Evolutionary conservation across 2,329 filamentous ascomycete species (phyloP), one percentile per base, ranked within the genome.

Genomic region (Microdochium trichocladiopsis): DNA sequence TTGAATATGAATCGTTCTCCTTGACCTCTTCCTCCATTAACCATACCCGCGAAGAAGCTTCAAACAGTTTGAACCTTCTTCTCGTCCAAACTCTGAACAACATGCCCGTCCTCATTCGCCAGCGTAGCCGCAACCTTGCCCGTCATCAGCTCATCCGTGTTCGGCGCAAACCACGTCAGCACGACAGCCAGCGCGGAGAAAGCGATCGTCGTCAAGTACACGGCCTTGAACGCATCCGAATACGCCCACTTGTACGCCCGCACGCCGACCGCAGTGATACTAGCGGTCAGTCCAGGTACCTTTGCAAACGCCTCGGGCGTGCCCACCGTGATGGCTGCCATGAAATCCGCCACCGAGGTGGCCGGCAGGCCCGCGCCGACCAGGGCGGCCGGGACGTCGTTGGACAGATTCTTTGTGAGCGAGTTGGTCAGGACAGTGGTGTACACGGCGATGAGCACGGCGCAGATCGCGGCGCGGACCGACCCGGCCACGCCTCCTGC

Each of bases 151-250:
- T 52, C 36, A 2, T 57, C 53, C 22, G 47, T 51, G 51, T 58
- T 56, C 16, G 58, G 55, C 25, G 54, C 51, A 16, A 55, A 56
- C 22, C 50, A 52, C 9, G 43, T 53, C 21, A 53, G n/a, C 23
- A 58, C 49, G 16, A 65, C 53, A 3, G 56, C 61, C 4, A 66
- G 18, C 4, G 57, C 61, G 23, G 51, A 51, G 52, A 67, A 67
- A 2, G 61, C 63, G 47, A 67, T 55, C 8, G 57, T 61, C 18
- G 51, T 55, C 11, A 66, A 50, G 47, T 58, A 69, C 4, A 70
- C 63, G 2, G 65, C 65, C 24, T 57, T 52, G 49, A 64, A 64
- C 5, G 64, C 62, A 33, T 66, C 59, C 2, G 60, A 53, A 51
- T 58, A 60, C 4, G 64, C 67, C 25, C 58, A 51, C 50, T 63